Conservation (phyloP, 2,329 filamentous ascomycete species). For the Claviceps sp. region DNA sequence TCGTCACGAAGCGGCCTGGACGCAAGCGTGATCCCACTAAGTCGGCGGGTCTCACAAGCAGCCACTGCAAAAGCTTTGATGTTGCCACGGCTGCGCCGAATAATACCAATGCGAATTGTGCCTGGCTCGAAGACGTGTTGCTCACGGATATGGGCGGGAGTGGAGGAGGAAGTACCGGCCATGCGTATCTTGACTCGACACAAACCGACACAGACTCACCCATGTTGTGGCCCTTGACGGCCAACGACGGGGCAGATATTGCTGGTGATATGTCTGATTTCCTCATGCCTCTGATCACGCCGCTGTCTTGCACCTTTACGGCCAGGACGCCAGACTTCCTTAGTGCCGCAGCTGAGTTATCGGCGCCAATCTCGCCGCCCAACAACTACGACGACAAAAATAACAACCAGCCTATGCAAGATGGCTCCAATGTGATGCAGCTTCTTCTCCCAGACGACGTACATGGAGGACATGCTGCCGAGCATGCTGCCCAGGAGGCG, state of each 20-base stretch:
- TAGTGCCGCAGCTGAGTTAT: neutral
- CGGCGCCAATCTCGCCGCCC: neutral
- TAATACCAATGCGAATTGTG: neutral
- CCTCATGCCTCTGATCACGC: neutral
- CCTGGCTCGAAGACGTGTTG: neutral
- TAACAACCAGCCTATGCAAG: neutral
- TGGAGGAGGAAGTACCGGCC: neutral
- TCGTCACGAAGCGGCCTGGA: slow-evolving; percentile 13
- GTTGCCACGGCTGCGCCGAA: neutral
- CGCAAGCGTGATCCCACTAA: slow-evolving; percentile 6
- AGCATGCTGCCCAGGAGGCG: neutral
- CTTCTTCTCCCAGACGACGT: neutral
- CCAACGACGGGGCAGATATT: neutral
- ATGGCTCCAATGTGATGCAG: neutral
- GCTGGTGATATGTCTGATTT: neutral
- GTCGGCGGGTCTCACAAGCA: neutral
- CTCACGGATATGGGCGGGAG: neutral
- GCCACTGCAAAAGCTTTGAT: neutral
- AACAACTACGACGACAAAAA: neutral
- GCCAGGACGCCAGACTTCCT: neutral
- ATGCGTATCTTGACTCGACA: neutral
- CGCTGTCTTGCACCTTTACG: neutral
- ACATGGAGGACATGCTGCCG: neutral
- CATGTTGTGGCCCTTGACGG: neutral
- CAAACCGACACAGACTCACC: neutral